phyloP scores from a whole-genome alignment of 2,329 filamentous ascomycete species.

The Grosmannia clavigera region DNA sequence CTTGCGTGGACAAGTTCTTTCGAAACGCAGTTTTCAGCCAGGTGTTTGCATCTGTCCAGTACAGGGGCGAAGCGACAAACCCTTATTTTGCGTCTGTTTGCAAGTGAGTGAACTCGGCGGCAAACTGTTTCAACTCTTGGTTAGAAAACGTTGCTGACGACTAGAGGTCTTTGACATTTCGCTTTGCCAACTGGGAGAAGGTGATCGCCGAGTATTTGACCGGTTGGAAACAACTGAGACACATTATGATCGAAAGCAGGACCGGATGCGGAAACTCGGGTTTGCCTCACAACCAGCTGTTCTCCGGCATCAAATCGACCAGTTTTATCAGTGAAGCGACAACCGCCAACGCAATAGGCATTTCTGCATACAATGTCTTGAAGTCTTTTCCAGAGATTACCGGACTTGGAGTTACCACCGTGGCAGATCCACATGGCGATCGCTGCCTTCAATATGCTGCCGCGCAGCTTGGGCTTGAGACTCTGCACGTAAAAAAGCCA shows the following conservation, averaged over 20 bases:
- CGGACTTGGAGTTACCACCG: background rate
- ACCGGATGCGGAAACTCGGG: no score
- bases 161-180: background rate
- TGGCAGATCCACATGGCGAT: no score
- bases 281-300: background rate
- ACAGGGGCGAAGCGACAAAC: background rate
- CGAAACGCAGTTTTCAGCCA: background rate
- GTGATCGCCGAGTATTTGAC: background rate
- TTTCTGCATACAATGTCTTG: background rate
- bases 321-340: background rate
- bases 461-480: background rate
- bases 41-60: background rate
- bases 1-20: background rate
- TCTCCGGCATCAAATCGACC: background rate
- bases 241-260: background rate
- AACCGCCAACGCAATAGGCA: no score
- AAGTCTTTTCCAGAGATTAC: background rate
- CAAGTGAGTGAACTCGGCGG: background rate
- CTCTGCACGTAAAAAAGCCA: background rate
- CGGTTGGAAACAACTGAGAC: background rate
- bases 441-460: background rate
- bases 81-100: background rate
- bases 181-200: no score
- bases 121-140: background rate
- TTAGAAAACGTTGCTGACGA: background rate